phyloP scores from a whole-genome alignment of 2,329 filamentous ascomycete species.

The Diaporthe sp. region DNA sequence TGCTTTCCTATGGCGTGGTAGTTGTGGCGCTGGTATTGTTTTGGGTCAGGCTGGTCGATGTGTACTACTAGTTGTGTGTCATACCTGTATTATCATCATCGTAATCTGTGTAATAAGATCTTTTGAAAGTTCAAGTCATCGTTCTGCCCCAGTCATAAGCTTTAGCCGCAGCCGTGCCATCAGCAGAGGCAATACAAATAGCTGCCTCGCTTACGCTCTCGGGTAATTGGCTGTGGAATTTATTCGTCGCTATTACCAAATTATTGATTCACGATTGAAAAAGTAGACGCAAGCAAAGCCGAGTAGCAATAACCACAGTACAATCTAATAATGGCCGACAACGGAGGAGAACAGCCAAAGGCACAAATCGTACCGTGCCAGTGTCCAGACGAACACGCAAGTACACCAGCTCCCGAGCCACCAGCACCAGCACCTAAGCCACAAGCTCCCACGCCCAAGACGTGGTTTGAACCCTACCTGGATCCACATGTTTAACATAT shows the following conservation, averaged over 20 bases:
- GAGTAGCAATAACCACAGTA: not conserved
- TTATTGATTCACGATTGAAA: not conserved
- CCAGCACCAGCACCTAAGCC: not conserved
- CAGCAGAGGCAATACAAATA: not conserved
- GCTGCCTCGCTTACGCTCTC: not conserved
- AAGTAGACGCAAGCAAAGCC: not conserved
- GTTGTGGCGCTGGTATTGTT: constrained; percentile 30
- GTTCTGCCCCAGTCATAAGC: not conserved
- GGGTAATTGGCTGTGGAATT: no score
- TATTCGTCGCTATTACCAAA: not conserved
- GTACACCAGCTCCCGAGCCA: not conserved
- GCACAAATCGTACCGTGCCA: constrained; percentile 25
- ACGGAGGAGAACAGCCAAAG: not conserved
- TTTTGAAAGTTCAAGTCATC: constrained; percentile 23
- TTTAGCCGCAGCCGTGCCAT: not conserved
- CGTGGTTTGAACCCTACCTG: not conserved
- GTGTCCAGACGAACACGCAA: constrained; percentile 30
- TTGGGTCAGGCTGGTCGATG: constrained; percentile 36
- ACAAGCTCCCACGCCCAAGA: not conserved
- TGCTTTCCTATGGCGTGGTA: constrained; percentile 35
- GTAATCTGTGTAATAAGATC: constrained; percentile 27
- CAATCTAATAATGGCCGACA: constrained; percentile 1
- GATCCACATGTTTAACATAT: not conserved
- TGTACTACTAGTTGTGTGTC: constrained; percentile 23
- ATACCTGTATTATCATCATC: constrained; percentile 15